Evolutionary conservation across 1,284 basidiomycete genomes (phyloP).

Genomic region (Trichosporon coremiiforme): DNA sequence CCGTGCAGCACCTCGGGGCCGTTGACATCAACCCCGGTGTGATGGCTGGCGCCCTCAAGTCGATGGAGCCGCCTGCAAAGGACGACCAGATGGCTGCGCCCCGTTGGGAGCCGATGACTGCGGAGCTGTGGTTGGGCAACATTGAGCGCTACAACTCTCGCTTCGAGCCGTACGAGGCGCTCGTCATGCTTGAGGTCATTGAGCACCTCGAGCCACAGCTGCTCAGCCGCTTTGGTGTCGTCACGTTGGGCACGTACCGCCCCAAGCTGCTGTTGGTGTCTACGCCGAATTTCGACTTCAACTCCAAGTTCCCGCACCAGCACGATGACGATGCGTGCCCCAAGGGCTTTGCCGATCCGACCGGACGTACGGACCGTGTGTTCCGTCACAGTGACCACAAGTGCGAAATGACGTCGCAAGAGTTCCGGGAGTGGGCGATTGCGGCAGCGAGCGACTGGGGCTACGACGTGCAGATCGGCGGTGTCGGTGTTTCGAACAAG

Average conservation of each 20-base stretch:
- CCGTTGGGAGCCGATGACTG: slow-evolving; percentile 74
- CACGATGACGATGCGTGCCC: slow-evolving; percentile 54
- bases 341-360: slow-evolving; percentile 73
- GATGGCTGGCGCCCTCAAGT: slow-evolving; percentile 46
- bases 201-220: slow-evolving; percentile 77
- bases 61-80: slow-evolving; percentile 37
- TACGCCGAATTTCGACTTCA: slow-evolving; percentile 75
- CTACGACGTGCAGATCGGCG: slow-evolving; percentile 53
- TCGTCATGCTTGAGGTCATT: slow-evolving; percentile 87
- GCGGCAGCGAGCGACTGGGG: slow-evolving; percentile 70
- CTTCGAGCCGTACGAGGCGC: slow-evolving; percentile 74
- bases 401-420: slow-evolving; percentile 84
- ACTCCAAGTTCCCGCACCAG: slow-evolving; percentile 75
- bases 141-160: slow-evolving; percentile 73
- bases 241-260: slow-evolving; percentile 78
- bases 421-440: slow-evolving; percentile 72
- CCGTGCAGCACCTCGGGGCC: slow-evolving; percentile 49
- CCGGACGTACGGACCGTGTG: slow-evolving; percentile 64
- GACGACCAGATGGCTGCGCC: slow-evolving; percentile 29
- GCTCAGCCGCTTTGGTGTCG: slow-evolving; percentile 71
- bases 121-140: slow-evolving; percentile 78
- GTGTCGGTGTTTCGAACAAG: slow-evolving; percentile 52
- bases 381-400: slow-evolving; percentile 81
- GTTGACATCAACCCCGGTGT: slow-evolving; percentile 51
- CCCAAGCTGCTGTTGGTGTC: slow-evolving; percentile 79